Percentiles rank a stretch among this genome's conserved stretches.
Conservation (phyloP, 805 yeast genomes). For the Lipomyces spencermartinsiae region DNA sequence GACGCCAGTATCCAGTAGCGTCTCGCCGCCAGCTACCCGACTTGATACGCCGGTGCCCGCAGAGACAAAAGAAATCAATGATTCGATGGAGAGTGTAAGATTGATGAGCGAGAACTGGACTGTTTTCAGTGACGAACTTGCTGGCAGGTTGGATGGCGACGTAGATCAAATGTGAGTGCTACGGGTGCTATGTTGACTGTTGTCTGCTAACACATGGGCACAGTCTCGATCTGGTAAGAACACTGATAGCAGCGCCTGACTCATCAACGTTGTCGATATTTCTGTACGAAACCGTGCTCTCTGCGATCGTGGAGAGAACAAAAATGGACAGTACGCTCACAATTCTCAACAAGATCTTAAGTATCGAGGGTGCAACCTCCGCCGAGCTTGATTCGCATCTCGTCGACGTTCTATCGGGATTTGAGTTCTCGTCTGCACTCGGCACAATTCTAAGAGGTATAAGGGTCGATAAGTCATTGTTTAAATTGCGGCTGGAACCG, state of each 20-base stretch:
- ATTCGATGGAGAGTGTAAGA: not conserved
- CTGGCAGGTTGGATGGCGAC: not conserved
- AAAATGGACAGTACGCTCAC: constrained; percentile 3
- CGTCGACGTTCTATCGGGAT: constrained; percentile 22
- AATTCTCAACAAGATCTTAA: constrained; percentile 13
- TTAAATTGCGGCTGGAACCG: constrained; percentile 43
- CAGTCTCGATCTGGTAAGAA: constrained; percentile 1
- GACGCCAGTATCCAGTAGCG: constrained; percentile 8
- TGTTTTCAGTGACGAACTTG: constrained; percentile 16
- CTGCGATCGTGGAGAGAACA: constrained; percentile 21
- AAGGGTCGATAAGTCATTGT: constrained; percentile 37
- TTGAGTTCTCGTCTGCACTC: constrained; percentile 22
- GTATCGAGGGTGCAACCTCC: not conserved
- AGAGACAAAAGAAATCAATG: not conserved
- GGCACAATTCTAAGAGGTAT: constrained; percentile 35
- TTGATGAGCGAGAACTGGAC: constrained; percentile 17
- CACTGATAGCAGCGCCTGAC: constrained; percentile 8
- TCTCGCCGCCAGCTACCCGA: not conserved
- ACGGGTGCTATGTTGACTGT: not conserved
- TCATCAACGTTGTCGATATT: constrained; percentile 11
- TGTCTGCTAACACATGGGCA: not conserved
- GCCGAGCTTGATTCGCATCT: constrained; percentile 21
- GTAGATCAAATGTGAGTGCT: constrained; percentile 10
- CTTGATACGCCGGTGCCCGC: constrained; percentile 2
- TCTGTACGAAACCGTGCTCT: constrained; percentile 23